Base-by-base conservation (phyloP, 2,329 filamentous ascomycete species). In the Basipetospora chlamydospora region DNA sequence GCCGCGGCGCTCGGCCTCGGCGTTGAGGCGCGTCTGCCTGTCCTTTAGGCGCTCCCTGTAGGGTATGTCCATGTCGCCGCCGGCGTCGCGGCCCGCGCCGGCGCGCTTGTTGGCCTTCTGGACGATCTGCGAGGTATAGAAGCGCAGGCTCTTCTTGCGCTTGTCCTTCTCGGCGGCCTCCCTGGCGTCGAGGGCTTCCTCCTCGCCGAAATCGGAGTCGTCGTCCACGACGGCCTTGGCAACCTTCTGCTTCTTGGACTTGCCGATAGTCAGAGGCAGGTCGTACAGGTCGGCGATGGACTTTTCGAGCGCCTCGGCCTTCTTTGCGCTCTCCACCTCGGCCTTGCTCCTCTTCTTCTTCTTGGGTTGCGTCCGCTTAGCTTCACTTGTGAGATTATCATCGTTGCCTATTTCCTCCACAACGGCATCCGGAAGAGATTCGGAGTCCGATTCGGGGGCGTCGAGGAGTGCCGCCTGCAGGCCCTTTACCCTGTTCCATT, bases 121-220 rank as follows among this genome's bases (percentile, higher is more conserved):
- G 20, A 83, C 80, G 45, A 98, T 90, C 55, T 98, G 90, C 3
- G 87, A 94, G 3, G 92, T 96, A 69, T 98, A 98, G 67, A 98
- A 98, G 43, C 86, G 81, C 40, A 98, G 71, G 44, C 76, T 85
- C 66, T 92, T 94, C 67, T 90, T 94, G 57, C 82, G 82, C 41
- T 75, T 73, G 0, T 79, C 82, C 60, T 98, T 98, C 49, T 93
- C 84, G 28, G 81, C 82, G 1, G 84, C 80, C 42, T 88, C 77
- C 42, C 77, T 70, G 9, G 77, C 75, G 37, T 86, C 84, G 40
- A 96, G 70, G 4, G 66, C 62, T 12, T 83, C 79, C 54, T 94
- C 86, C 49, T 98, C 90, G 47, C 88, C 90, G 52, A 98, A 88
- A 62, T 98, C 90, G 3, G 86, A 93, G 42, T 80, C 73, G 35